Conservation (phyloP, 768 basidiomycete species). For the Leucocoprinus sp. region DNA sequence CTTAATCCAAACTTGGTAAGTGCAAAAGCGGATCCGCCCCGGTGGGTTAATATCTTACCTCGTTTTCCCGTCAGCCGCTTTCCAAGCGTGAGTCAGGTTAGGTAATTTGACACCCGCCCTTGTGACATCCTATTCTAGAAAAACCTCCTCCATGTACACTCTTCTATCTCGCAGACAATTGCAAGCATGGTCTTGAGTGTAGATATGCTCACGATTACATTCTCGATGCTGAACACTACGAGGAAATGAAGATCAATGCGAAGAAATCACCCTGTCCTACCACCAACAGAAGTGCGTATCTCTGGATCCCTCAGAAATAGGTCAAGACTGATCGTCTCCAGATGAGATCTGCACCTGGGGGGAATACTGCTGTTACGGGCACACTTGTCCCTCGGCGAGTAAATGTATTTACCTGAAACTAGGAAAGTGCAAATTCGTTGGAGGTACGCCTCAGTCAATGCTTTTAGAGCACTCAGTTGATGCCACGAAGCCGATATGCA, state of each 20-base stretch:
- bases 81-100: conserved; percentile 19
- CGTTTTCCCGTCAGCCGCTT: not conserved
- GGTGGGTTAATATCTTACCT: not conserved
- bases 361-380: conserved; percentile 49
- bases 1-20: not conserved
- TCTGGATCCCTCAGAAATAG: not conserved
- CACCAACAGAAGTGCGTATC: conserved; percentile 42
- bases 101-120: conserved; percentile 1
- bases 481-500: conserved; percentile 31
- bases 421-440: conserved; percentile 55
- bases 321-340: conserved; percentile 16
- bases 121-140: conserved; percentile 28
- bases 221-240: conserved; percentile 43
- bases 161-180: conserved; percentile 49
- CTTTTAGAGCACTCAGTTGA: conserved; percentile 16
- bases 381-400: conserved; percentile 37
- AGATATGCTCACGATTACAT: conserved; percentile 58
- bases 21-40: not conserved
- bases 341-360: conserved; percentile 52
- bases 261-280: conserved; percentile 56
- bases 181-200: conserved; percentile 51
- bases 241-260: conserved; percentile 46
- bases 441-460: conserved; percentile 31
- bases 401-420: conserved; percentile 43
- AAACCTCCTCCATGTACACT: conserved; percentile 61